These are phyloP conservation scores for Exophiala dermatitidis DNA, from an alignment of 2,329 filamentous ascomycete genomes.

Conservation along the genomic window DNA sequence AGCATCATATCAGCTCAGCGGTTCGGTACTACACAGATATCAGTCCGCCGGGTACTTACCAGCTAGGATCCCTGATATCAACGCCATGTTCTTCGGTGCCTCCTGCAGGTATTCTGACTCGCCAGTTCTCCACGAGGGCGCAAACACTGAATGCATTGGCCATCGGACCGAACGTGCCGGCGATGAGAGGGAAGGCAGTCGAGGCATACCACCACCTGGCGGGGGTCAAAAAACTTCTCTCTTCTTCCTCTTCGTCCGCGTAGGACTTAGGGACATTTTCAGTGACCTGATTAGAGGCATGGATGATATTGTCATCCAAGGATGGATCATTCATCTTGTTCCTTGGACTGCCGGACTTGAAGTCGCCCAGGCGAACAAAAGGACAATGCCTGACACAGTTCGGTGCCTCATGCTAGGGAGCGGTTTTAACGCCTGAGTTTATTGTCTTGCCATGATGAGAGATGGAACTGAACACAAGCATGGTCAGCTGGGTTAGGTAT, in stretches of 20 bases:
- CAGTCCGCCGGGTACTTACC: constrained; percentile 32
- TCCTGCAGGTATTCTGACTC: constrained; percentile 44
- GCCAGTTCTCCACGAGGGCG: constrained; percentile 51
- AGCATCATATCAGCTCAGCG: background rate
- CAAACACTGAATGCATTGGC: constrained; percentile 50
- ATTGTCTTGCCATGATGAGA: no score
- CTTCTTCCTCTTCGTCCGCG: constrained; percentile 23
- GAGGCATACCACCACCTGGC: constrained; percentile 54
- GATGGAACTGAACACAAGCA: no score
- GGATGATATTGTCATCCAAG: constrained; percentile 43
- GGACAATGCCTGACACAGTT: background rate
- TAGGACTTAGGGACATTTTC: constrained; percentile 27
- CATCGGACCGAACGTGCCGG: constrained; percentile 50
- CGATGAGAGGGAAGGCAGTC: constrained; percentile 52
- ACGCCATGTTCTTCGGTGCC: constrained; percentile 39
- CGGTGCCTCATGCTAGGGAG: background rate
- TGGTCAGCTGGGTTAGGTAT: no score
- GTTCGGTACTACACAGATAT: no score
- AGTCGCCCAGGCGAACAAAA: background rate
- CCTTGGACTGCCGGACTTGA: no score
- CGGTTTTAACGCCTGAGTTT: no score
- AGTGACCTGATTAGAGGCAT: constrained; percentile 43
- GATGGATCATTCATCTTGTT: constrained; percentile 48
- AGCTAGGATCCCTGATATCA: constrained; percentile 48
- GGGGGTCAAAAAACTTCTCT: constrained; percentile 26